A percentile compares a stretch with the other conserved stretches of the same genome.
phyloP scores from a whole-genome alignment of 2,329 filamentous ascomycete species.

The Camillea tinctor region DNA sequence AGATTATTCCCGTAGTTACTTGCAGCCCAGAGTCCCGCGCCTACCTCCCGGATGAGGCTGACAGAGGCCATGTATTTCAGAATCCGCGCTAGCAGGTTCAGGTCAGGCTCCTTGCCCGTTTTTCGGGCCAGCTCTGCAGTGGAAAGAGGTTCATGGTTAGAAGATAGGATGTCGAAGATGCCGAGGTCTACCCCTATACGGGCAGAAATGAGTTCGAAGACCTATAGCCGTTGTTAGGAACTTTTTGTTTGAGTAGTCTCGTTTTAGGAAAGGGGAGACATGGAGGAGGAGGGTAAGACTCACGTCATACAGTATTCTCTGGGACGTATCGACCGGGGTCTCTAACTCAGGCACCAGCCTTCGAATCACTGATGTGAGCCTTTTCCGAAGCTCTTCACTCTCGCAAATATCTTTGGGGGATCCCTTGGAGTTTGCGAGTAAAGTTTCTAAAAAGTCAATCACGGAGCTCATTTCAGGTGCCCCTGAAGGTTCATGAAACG shows the following conservation, averaged over 20 bases:
- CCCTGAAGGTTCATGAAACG: background rate
- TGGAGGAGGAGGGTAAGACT: background rate
- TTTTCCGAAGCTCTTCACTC: conserved; percentile 14
- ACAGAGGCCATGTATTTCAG: conserved; percentile 15
- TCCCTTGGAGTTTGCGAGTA: conserved; percentile 1
- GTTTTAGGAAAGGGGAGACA: background rate
- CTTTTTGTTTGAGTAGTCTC: background rate
- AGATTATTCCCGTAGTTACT: conserved; percentile 16
- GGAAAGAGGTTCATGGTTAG: conserved; percentile 7
- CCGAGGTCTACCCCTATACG: conserved; percentile 15
- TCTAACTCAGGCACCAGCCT: conserved; percentile 14
- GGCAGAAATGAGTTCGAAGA: conserved; percentile 10
- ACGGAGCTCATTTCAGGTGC: background rate
- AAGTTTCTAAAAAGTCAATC: conserved; percentile 3
- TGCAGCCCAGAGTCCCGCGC: conserved; percentile 12
- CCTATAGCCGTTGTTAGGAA: conserved; percentile 1
- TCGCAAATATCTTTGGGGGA: background rate
- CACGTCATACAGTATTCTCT: conserved; percentile 15
- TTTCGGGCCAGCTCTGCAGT: conserved; percentile 13
- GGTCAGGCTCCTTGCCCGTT: conserved; percentile 11
- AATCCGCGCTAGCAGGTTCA: conserved; percentile 11
- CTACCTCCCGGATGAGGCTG: conserved; percentile 12
- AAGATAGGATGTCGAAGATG: conserved; percentile 13
- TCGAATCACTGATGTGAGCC: conserved; percentile 7
- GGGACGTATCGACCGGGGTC: conserved; percentile 12